Conservation (phyloP, 129 eudicot genomes). For the Lonicera japonica region DNA sequence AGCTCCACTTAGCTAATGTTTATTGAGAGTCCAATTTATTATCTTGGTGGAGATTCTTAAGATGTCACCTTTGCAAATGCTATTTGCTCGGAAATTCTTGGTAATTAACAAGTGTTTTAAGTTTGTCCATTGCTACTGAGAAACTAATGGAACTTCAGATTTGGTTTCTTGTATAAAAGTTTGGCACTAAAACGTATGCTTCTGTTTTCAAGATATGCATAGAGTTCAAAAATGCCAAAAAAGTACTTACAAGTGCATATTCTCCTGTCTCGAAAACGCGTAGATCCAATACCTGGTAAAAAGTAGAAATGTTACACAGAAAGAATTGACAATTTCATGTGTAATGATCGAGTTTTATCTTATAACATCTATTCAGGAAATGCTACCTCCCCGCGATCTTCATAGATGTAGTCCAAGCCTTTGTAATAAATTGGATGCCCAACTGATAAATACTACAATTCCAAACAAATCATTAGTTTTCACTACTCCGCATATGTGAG, state of each 20-base stretch:
- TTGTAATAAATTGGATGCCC: constrained; percentile 93
- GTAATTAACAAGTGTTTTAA: too few relatives aligned
- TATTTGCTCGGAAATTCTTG: too few relatives aligned
- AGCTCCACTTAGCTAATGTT: too few relatives aligned
- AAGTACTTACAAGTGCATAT: constrained; percentile 80
- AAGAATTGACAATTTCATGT: neutral
- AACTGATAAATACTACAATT: constrained; percentile 79
- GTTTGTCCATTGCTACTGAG: too few relatives aligned
- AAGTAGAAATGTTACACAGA: neutral
- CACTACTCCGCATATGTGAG: too few relatives aligned
- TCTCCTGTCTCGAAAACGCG: constrained; percentile 94
- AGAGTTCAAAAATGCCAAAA: neutral
- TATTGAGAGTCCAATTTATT: too few relatives aligned
- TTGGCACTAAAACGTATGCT: too few relatives aligned
- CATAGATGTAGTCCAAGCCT: constrained; percentile 92
- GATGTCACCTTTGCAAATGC: too few relatives aligned
- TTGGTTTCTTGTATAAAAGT: too few relatives aligned
- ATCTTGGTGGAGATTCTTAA: too few relatives aligned
- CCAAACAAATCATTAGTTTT: neutral
- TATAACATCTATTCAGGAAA: neutral
- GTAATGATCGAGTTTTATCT: neutral
- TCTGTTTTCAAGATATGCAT: too few relatives aligned
- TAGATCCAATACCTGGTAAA: constrained; percentile 56
- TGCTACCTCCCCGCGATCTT: constrained; percentile 87
- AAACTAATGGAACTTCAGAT: too few relatives aligned